Evolutionary conservation across 208 protist genomes (phyloP).

Genomic region (Zelonia costaricensis): DNA sequence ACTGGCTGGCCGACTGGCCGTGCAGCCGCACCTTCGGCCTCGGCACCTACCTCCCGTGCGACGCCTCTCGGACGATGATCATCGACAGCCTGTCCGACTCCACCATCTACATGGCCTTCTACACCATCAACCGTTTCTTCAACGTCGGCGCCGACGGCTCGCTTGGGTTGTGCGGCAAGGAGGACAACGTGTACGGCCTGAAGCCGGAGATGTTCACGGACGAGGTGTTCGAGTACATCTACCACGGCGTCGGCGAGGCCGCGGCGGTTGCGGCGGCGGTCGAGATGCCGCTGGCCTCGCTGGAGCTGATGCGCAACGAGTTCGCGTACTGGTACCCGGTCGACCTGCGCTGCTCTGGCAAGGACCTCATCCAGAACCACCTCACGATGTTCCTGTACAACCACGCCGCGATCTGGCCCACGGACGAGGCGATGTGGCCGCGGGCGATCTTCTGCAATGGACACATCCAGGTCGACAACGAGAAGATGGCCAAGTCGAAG

Average conservation of each 20-base stretch:
- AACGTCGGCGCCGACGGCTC: slow-evolving; percentile 79
- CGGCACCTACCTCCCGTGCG: slow-evolving; percentile 98
- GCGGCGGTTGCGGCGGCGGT: slow-evolving; percentile 46
- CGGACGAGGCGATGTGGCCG: slow-evolving; percentile 84
- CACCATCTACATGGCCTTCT: slow-evolving; percentile 99
- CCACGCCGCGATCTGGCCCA: slow-evolving; percentile 98
- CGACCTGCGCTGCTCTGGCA: slow-evolving; percentile 98
- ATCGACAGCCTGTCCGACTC: slow-evolving; percentile 99
- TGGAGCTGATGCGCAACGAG: slow-evolving; percentile 93
- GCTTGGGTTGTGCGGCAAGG: slow-evolving; percentile 41
- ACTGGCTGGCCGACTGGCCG: slow-evolving; percentile 99
- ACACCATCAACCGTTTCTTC: slow-evolving; percentile 99
- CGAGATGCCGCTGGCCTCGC: slow-evolving; percentile 64
- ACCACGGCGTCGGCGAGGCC: slow-evolving; percentile 76
- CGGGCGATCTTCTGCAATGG: slow-evolving; percentile 98
- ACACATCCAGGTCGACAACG: slow-evolving; percentile 98
- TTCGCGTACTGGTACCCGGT: slow-evolving; percentile 99
- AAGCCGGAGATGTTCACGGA: slow-evolving; percentile 94
- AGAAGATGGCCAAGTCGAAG: slow-evolving; percentile 99
- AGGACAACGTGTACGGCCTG: slow-evolving; percentile 83
- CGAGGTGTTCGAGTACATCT: slow-evolving; percentile 96
- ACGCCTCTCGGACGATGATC: slow-evolving; percentile 90
- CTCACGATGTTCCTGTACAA: slow-evolving; percentile 99
- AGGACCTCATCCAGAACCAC: slow-evolving; percentile 99
- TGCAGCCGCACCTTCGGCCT: slow-evolving; percentile 99